Evolutionary conservation across 192 early-diverging fungal species (phyloP).

Genomic region (Rhizophagus prolifer): DNA sequence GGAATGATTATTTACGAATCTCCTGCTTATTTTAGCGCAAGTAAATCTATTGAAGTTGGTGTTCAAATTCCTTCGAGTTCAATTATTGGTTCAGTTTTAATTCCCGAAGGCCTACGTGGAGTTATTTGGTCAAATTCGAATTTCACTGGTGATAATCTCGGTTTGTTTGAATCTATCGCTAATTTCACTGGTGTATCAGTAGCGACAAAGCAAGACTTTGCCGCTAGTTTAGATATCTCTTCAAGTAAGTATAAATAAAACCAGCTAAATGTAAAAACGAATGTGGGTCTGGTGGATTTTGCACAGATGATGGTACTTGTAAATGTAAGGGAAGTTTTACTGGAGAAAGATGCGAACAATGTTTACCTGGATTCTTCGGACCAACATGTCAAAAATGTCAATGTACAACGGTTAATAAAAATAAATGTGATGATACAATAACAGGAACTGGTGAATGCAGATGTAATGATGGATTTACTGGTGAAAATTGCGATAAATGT

Average conservation of each 20-base stretch:
- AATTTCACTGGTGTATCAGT: slow-evolving; percentile 7
- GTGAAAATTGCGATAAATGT: not conserved
- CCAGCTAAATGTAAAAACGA: slow-evolving; percentile 13
- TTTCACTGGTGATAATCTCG: slow-evolving; percentile 25
- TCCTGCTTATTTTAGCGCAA: slow-evolving; percentile 23
- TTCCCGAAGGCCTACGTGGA: not conserved
- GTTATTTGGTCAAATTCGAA: slow-evolving; percentile 5
- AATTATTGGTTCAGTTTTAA: slow-evolving; percentile 21
- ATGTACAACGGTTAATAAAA: not conserved
- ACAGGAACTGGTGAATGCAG: slow-evolving; percentile 21
- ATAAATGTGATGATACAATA: slow-evolving; percentile 22
- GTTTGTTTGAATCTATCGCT: slow-evolving; percentile 21
- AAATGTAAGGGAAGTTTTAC: slow-evolving; percentile 14
- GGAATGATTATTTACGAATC: slow-evolving; percentile 23
- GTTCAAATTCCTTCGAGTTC: not conserved
- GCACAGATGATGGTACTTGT: slow-evolving; percentile 7
- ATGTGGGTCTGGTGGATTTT: slow-evolving; percentile 24
- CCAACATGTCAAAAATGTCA: slow-evolving; percentile 16
- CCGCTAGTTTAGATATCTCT: slow-evolving; percentile 7
- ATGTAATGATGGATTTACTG: slow-evolving; percentile 5
- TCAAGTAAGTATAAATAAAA: not conserved
- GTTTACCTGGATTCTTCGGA: slow-evolving; percentile 16
- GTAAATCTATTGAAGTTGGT: slow-evolving; percentile 17
- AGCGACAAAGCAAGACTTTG: not conserved
- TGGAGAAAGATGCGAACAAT: slow-evolving; percentile 15